phyloP scores from a whole-genome alignment of 2,329 filamentous ascomycete genomes.

The Apiospora sp. region DNA sequence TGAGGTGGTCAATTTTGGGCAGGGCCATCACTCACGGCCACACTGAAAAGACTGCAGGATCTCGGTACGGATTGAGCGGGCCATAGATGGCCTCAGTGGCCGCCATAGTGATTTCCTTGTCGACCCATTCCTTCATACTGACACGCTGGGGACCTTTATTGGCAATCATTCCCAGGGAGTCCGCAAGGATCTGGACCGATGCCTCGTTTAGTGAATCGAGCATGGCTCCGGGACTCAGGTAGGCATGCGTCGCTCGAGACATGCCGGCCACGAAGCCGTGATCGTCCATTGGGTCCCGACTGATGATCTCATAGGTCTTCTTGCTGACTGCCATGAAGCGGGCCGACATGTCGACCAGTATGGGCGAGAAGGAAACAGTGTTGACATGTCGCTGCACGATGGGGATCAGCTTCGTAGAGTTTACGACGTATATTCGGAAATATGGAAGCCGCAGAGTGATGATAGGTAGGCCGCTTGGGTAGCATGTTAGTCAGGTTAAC shows the following conservation, averaged over 20 bases:
- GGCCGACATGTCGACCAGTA: constrained; percentile 20
- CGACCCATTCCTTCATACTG: constrained; percentile 29
- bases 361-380: constrained; percentile 23
- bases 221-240: constrained; percentile 24
- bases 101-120: constrained; percentile 28
- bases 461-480: constrained; percentile 23
- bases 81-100: constrained; percentile 34
- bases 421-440: constrained; percentile 28
- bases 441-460: constrained; percentile 30
- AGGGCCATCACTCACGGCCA: not conserved
- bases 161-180: not conserved
- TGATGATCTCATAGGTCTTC: constrained; percentile 26
- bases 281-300: constrained; percentile 30
- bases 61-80: constrained; percentile 31
- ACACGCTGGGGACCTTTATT: not conserved
- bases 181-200: not conserved
- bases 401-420: constrained; percentile 28
- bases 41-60: not conserved
- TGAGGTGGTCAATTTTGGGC: no score
- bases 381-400: constrained; percentile 28
- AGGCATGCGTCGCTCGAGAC: constrained; percentile 29
- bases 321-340: constrained; percentile 30
- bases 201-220: not conserved
- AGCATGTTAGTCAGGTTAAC: not conserved
- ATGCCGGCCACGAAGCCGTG: constrained; percentile 31